A percentile compares a stretch with the other conserved stretches of the same genome.
Conservation (phyloP, 257 asterid genomes). For the Solanum tarijense region DNA sequence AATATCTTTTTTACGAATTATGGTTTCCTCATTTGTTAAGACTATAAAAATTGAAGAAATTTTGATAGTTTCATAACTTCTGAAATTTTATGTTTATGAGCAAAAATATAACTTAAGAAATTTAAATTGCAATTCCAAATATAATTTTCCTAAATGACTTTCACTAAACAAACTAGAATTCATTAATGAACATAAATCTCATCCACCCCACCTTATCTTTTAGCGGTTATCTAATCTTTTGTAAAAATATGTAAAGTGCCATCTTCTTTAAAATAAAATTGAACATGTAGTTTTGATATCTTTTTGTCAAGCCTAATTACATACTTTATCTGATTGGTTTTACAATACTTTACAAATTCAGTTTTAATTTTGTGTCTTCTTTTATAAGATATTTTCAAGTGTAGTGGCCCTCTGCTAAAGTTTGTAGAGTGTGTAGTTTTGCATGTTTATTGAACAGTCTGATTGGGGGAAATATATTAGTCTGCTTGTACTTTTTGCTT, state of each 20-base stretch:
- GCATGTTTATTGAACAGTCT: not conserved
- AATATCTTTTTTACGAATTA: not conserved
- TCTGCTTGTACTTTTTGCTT: not conserved
- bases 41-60: not conserved
- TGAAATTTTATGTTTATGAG: too few relatives aligned
- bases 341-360: not conserved
- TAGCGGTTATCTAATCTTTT: not conserved
- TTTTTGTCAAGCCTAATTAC: not conserved
- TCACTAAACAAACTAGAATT: not conserved
- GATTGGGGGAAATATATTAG: not conserved
- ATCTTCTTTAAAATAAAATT: not conserved
- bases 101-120: too few relatives aligned
- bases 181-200: not conserved
- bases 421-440: not conserved
- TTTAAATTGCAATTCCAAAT: accelerated
- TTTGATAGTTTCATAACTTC: too few relatives aligned
- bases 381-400: not conserved
- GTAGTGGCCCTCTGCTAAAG: not conserved
- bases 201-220: not conserved
- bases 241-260: not conserved
- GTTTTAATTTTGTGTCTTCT: not conserved
- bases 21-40: not conserved
- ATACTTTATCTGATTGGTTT: not conserved
- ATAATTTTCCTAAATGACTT: too few relatives aligned
- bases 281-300: not conserved